Base-by-base conservation (phyloP, 805 yeast genomes). In the Sporopachydermia lactativora region DNA sequence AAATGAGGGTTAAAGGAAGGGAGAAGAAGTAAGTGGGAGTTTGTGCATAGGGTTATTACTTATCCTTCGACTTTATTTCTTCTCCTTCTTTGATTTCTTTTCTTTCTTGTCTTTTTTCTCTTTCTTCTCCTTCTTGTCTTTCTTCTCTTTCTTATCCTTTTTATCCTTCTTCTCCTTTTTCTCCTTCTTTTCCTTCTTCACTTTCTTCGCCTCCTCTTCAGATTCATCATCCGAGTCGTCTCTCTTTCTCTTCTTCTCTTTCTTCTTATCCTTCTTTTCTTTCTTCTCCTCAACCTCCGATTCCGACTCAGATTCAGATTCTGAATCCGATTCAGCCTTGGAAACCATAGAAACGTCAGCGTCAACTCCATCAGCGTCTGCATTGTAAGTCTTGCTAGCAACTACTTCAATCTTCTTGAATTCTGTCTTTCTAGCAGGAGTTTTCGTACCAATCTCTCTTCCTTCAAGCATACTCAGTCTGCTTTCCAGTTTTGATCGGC, bases 401-500 rank as follows among this genome's bases (percentile, higher is more conserved):
- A 84, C 65, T 51, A 89, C 72, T 47, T 82, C 94, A 49, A 86
- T 78, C 75, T 88, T 89, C 60, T 81, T 78, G 58, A 78, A 81
- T 53, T 82, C 83, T 37, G 51, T 49, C 61, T 80, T 82, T 45
- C 75, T 77, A 50, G 84, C 77, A 67, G 79, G 77, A 42, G 94
- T 75, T 28, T 38, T 42, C 38, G 94, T 78, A 35, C 95, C 80
- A 59, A 88, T 65, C 61, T 92, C 97, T 65, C 95, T 84, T 51
- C 98, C 98, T 67, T 92, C 98, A 51, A 92, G 71, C 45, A 88
- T 83, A 60, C 95, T 83, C 53, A 92, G 75, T 69, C 98, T 81
- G 44, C 84, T 73, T 67, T 92, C 98, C 53, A 92, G 89, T 71
- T 85, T 86, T 51, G 84, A 77, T 67, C 98, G 79, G 51, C 82